Base-by-base conservation (phyloP, 2,329 filamentous ascomycete genomes). In the Hypomyces perniciosus region DNA sequence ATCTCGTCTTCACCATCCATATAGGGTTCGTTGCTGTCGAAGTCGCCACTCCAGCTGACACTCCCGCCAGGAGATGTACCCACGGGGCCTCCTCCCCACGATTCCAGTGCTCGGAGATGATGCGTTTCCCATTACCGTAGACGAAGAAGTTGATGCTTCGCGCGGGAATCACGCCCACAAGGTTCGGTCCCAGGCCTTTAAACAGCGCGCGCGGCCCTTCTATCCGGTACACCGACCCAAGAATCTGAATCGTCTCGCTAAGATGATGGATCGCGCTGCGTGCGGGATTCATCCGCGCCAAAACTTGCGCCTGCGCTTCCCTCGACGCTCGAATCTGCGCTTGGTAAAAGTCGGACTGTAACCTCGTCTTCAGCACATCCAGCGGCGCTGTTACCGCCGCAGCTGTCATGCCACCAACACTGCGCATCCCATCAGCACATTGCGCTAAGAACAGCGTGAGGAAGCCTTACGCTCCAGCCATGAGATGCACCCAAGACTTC, bases 271-370 rank as follows among this genome's bases (percentile, higher is more conserved):
- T 64, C 1, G 83, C 83, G 44, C 82, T 82, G 46, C 84, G 81
- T 10, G 83, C 65, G 4, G 88, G 80, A 43, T 83, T 81, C 58
- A 89, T 76, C 28, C 60, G 55, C 28, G 61, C 60, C 33, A 65
- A 56, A 67, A 74, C 60, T 70, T 78, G 62, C 62, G 81, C 57
- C 70, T 79, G 63, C 63, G 83, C 79, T n/a, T 80, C 73, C 45
- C 87, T 81, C 7, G 81, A 78, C 12, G 85, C 81, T 30, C 79
- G 78, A 42, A 96, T 78, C 68, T 96, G 88, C 7, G 84, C 78
- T 67, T 96, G 89, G 76, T 96, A 96, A 67, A 95, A 95, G 65
- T 95, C 91, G 62, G 90, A 95, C 68, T 97, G 92, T 3, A 97
- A 77, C 34, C 92, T 84, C 8, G 92, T 97, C 69, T 95, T 95